phyloP scores from a whole-genome alignment of 208 protist genomes.

The Crithidia fasciculata region DNA sequence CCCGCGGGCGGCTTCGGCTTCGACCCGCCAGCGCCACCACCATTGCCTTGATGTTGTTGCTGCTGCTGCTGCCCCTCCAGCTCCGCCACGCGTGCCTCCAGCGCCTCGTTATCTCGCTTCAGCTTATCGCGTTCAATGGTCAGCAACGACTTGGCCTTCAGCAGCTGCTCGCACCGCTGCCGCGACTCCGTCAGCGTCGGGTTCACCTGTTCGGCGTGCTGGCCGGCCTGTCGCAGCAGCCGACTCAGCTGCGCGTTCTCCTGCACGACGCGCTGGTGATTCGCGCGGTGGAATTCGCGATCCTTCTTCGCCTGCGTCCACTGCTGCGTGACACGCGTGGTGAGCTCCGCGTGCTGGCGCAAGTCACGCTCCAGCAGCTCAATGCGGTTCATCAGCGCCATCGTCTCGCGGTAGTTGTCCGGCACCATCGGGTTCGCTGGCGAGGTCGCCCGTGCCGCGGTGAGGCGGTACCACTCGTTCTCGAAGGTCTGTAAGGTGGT shows the following conservation, averaged over 20 bases:
- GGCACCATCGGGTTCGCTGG: slow-evolving; percentile 70
- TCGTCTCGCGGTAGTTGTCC: slow-evolving; percentile 88
- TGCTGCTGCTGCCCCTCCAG: slow-evolving; percentile 45
- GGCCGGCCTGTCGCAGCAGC: slow-evolving; percentile 75
- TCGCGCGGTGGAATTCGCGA: slow-evolving; percentile 88
- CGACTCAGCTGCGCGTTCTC: slow-evolving; percentile 79
- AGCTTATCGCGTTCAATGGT: slow-evolving; percentile 85
- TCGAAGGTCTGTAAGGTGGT: slow-evolving; percentile 88
- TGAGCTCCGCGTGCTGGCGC: slow-evolving; percentile 80
- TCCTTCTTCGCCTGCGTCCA: slow-evolving; percentile 89
- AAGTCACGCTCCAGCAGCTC: slow-evolving; percentile 81
- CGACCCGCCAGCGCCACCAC: not conserved
- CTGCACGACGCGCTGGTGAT: slow-evolving; percentile 90
- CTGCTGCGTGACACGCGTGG: slow-evolving; percentile 71
- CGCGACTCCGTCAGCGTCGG: slow-evolving; percentile 85
- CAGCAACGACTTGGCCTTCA: slow-evolving; percentile 87
- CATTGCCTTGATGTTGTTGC: slow-evolving; percentile 4
- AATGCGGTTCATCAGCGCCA: slow-evolving; percentile 79
- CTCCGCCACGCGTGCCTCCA: slow-evolving; percentile 73
- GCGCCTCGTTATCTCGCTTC: slow-evolving; percentile 47
- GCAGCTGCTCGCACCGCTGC: slow-evolving; percentile 76
- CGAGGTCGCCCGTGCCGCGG: slow-evolving; percentile 46
- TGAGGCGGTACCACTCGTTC: slow-evolving; percentile 81
- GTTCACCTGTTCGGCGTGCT: slow-evolving; percentile 77
- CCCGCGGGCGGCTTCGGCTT: slow-evolving; percentile 27